These are phyloP conservation scores for Otatea glauca DNA, from an alignment of 176 grass and related monocot species.

Conservation along the genomic window DNA sequence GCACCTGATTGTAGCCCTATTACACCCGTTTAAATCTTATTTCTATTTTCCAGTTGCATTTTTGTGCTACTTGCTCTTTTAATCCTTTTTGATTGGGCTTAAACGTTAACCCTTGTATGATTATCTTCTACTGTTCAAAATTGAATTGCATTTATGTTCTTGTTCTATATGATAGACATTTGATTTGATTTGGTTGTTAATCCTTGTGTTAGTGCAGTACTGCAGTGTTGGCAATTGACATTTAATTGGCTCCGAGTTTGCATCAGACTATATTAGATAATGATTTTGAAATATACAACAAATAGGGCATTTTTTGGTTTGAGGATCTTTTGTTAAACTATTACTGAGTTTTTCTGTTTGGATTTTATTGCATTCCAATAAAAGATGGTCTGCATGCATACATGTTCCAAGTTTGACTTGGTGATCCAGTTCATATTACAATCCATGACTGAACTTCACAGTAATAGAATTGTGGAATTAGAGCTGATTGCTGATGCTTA, in stretches of 20 bases:
- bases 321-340: slow-evolving; percentile 8
- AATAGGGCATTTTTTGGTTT: not conserved
- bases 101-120: not conserved
- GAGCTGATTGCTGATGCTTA: slow-evolving; percentile 13
- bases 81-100: slow-evolving; percentile 8
- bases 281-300: not conserved
- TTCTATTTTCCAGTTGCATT: not conserved
- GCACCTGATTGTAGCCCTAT: not conserved
- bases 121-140: slow-evolving; percentile 18
- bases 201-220: not conserved
- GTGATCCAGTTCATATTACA: not conserved
- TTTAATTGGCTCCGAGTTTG: slow-evolving; percentile 24
- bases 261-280: not conserved
- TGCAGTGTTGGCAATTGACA: not conserved
- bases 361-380: not conserved
- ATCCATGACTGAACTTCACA: not conserved
- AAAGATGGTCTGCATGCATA: slow-evolving; percentile 1
- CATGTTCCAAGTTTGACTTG: not conserved
- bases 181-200: not conserved
- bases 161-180: slow-evolving; percentile 9
- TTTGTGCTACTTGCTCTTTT: slow-evolving; percentile 1
- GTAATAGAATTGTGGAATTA: not conserved
- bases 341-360: not conserved
- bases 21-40: not conserved
- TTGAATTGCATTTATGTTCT: slow-evolving; percentile 4